Evolutionary conservation across 495 filamentous ascomycete species (phyloP), one percentile per base, ranked within the genome.

Genomic region (Entonaema liquescens): DNA sequence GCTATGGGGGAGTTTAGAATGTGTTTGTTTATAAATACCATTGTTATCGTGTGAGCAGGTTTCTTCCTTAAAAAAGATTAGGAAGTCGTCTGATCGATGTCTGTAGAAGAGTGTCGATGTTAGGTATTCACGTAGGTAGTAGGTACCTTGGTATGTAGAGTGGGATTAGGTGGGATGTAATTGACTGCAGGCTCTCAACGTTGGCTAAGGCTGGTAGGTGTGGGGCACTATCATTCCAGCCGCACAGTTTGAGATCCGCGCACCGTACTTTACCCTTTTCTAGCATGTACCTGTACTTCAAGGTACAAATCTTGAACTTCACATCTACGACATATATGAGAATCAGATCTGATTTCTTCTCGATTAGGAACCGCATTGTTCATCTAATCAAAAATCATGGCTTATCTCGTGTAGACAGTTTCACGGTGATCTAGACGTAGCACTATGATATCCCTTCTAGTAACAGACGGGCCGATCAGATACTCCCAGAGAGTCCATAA

Each of bases 11-110:
- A 28, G 9, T 26, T n/a, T n/a, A n/a, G n/a, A n/a, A n/a, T 91
- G 85, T 99, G 95, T 88, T 95, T 96, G 80, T 92, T 92, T 92
- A 94, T 19, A 47, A 47, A 47, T 47, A 47, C 42, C 42, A 47
- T 47, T 13, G 19, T 23, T 7, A 3, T 12, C 12, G n/a, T 53
- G 58, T 59, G 12, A n/a, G 58, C 13, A 3, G 42, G 42, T 23
- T 47, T 23, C 0, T 47, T 47, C 17, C 29, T n/a, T n/a, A n/a
- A n/a, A n/a, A n/a, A n/a, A n/a, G 38, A 40, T 40, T 17, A 40
- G 38, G 38, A 0, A 17, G 38, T 40, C n/a, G n/a, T n/a, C n/a
- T n/a, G n/a, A n/a, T n/a, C n/a, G n/a, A n/a, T n/a, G n/a, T n/a
- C n/a, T n/a, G n/a, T n/a, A n/a, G n/a, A n/a, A n/a, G n/a, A n/a